Conservation (phyloP, 768 basidiomycete species). For the Arthromyces matolae region DNA sequence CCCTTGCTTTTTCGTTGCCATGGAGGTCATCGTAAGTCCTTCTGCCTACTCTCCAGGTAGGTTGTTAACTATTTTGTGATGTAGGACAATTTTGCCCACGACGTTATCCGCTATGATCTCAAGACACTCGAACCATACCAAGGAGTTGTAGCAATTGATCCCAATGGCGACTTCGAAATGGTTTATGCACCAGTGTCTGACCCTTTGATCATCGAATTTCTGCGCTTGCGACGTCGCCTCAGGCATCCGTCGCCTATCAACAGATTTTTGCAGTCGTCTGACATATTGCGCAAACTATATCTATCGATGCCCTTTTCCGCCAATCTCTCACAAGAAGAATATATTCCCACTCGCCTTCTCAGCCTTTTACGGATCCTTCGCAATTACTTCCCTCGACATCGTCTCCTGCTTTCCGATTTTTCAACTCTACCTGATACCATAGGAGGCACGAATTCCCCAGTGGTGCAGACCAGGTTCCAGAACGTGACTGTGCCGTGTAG, state of each 20-base stretch:
- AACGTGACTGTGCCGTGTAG: conserved; percentile 84
- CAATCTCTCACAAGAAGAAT: conserved; percentile 85
- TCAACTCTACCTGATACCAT: conserved; percentile 83
- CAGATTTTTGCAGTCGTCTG: conserved; percentile 49
- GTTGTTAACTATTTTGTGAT: no score
- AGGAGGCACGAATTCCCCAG: conserved; percentile 74
- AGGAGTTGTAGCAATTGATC: conserved; percentile 74
- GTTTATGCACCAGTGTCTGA: conserved; percentile 84
- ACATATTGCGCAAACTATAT: conserved; percentile 61
- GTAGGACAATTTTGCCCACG: conserved; percentile 96
- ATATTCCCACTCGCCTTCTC: conserved; percentile 87
- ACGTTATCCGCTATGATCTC: conserved; percentile 87
- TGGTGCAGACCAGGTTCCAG: conserved; percentile 90
- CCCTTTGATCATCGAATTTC: conserved; percentile 75
- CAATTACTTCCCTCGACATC: conserved; percentile 83
- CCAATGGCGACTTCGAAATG: conserved; percentile 76
- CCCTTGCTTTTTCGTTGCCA: conserved; percentile 89
- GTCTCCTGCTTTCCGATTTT: conserved; percentile 94
- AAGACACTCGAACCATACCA: conserved; percentile 79
- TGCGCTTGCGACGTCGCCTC: conserved; percentile 61
- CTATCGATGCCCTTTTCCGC: conserved; percentile 80
- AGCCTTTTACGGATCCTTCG: conserved; percentile 81
- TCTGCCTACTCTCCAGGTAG: no score
- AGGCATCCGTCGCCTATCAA: conserved; percentile 56
- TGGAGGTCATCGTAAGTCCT: conserved; percentile 87